Conservation (phyloP, 306 rosid species). For the Prosopis cineraria region DNA sequence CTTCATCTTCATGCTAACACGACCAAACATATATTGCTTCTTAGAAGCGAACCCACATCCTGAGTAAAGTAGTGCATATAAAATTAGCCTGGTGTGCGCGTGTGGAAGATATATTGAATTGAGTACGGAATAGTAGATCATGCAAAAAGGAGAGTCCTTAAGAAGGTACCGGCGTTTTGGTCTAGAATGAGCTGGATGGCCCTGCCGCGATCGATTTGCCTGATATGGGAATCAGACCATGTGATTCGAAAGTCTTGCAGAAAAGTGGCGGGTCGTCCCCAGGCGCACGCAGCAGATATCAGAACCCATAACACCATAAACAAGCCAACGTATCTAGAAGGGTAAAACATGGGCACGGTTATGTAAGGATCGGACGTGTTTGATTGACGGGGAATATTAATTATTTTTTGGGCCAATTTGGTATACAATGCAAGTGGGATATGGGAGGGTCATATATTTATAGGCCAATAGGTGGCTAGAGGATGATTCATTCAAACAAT, state of each 20-base stretch:
- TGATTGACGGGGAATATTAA: neutral
- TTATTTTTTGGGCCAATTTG: constrained; percentile 4
- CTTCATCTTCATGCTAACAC: constrained; percentile 96
- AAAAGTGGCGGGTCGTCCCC: constrained; percentile 78
- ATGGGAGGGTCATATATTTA: constrained; percentile 19
- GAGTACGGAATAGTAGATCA: too few species aligned
- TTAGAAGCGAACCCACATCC: constrained; percentile 94
- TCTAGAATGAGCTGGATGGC: constrained; percentile 84
- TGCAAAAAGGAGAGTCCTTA: neutral
- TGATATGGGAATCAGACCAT: constrained; percentile 80
- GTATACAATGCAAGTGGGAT: constrained; percentile 1
- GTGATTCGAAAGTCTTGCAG: constrained; percentile 67
- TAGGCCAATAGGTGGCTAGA: neutral
- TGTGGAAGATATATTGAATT: too few species aligned
- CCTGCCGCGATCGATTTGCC: constrained; percentile 75
- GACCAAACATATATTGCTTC: constrained; percentile 75
- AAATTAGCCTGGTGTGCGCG: too few species aligned
- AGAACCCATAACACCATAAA: constrained; percentile 39
- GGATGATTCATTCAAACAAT: constrained; percentile 9
- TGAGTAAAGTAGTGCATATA: constrained; percentile 34
- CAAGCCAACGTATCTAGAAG: constrained; percentile 26
- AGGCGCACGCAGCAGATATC: constrained; percentile 35
- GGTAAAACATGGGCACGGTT: constrained; percentile 36
- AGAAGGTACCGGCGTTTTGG: constrained; percentile 71
- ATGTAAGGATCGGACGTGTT: neutral